Evolutionary conservation across 129 eudicot genomes (phyloP).

Genomic region (Calendula officinalis): DNA sequence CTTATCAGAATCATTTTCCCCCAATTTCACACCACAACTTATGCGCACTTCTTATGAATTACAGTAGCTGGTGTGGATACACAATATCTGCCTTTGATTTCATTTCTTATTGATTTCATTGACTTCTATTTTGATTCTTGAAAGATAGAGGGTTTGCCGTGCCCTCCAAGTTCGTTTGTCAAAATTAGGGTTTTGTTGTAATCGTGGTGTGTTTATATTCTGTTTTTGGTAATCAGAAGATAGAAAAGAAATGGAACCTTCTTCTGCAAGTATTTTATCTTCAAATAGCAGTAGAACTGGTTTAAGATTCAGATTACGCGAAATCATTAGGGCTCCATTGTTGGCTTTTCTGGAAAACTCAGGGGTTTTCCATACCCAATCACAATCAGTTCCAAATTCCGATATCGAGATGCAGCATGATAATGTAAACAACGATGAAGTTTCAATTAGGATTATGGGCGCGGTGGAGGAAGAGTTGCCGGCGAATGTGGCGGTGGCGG

Average conservation of each 20-base stretch:
- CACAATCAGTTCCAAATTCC: slow-evolving; percentile 18
- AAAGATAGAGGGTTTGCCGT: slow-evolving; percentile 10
- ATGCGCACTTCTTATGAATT: neutral
- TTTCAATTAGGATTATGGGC: slow-evolving; percentile 42
- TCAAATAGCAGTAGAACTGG: slow-evolving; percentile 18
- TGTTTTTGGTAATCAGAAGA: neutral
- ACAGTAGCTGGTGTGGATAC: neutral
- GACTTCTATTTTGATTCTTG: slow-evolving; percentile 23
- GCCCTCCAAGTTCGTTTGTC: slow-evolving; percentile 31
- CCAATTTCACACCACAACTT: neutral
- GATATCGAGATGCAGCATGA: slow-evolving; percentile 32
- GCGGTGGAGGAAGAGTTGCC: slow-evolving; percentile 26
- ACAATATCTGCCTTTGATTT: neutral
- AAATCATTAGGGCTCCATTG: slow-evolving; percentile 28
- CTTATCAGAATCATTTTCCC: slow-evolving; percentile 14
- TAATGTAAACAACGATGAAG: slow-evolving; percentile 17
- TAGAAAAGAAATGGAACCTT: slow-evolving; percentile 33
- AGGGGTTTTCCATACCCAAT: slow-evolving; percentile 12
- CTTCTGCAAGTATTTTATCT: slow-evolving; percentile 19
- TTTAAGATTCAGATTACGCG: slow-evolving; percentile 29
- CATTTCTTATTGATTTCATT: slow-evolving; percentile 13
- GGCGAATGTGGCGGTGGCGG: slow-evolving; percentile 4
- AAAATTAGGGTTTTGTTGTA: slow-evolving; percentile 28
- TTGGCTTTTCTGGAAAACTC: slow-evolving; percentile 27
- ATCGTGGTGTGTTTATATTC: neutral